Percentiles rank a stretch among this genome's conserved stretches.
Conservation (phyloP, 306 rosid genomes). For the Geum urbanum region DNA sequence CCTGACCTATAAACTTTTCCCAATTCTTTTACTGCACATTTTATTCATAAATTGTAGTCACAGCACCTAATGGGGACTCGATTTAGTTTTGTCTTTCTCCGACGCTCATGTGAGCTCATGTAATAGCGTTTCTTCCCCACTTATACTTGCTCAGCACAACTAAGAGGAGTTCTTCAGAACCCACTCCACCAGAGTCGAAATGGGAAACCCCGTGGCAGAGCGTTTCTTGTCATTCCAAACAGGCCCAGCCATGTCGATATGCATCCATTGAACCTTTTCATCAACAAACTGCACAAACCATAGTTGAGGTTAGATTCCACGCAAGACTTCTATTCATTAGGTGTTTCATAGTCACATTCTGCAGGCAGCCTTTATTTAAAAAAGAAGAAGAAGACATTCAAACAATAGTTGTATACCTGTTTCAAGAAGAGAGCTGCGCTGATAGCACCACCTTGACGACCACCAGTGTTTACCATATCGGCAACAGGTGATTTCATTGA, state of each 20-base stretch:
- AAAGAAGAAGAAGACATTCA: not conserved
- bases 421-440: slow-evolving; percentile 92
- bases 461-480: slow-evolving; percentile 92
- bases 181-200: slow-evolving; percentile 94
- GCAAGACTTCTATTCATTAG: not conserved
- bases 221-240: slow-evolving; percentile 77
- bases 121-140: not conserved
- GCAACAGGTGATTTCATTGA: slow-evolving; percentile 93
- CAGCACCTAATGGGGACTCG: not conserved
- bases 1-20: not conserved
- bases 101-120: not conserved
- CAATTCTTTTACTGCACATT: slow-evolving; percentile 6
- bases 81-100: not conserved
- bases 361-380: too few species aligned
- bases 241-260: slow-evolving; percentile 93
- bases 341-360: not conserved
- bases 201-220: slow-evolving; percentile 79
- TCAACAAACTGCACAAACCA: slow-evolving; percentile 73
- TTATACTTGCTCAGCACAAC: not conserved
- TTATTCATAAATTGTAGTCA: slow-evolving; percentile 4
- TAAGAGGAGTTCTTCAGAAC: slow-evolving; percentile 70
- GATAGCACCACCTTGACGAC: slow-evolving; percentile 84
- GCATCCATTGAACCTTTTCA: slow-evolving; percentile 97
- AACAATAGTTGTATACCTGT: slow-evolving; percentile 49
- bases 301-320: slow-evolving; percentile 1